A percentile compares a stretch with the other conserved stretches of the same genome.
These are phyloP conservation scores for Fusarium luffae DNA, from an alignment of 2,329 filamentous ascomycete genomes.

Conservation along the genomic window DNA sequence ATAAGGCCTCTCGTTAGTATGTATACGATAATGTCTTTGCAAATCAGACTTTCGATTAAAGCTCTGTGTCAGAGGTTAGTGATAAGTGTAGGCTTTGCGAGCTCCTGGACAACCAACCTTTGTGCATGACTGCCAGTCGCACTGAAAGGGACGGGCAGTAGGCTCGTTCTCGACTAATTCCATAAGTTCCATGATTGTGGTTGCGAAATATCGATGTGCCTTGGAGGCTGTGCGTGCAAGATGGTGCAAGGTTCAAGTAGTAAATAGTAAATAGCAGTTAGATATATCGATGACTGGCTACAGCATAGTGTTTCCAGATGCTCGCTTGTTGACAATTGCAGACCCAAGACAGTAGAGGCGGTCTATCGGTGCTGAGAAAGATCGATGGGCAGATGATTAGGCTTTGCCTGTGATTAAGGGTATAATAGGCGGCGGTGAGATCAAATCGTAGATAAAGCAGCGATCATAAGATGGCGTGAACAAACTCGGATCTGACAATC, in stretches of 20 bases:
- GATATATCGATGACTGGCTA: conserved; percentile 13
- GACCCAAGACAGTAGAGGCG: not conserved
- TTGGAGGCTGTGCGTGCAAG: not conserved
- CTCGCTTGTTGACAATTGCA: conserved; percentile 4
- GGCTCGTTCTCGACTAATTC: conserved; percentile 74
- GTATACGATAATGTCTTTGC: conserved; percentile 76
- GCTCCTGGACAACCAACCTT: conserved; percentile 60
- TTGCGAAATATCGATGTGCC: conserved; percentile 5
- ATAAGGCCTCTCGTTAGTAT: conserved; percentile 77
- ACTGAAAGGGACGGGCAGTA: conserved; percentile 70
- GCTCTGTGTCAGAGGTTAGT: conserved; percentile 59
- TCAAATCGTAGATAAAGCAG: conserved; percentile 3
- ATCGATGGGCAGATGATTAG: not conserved
- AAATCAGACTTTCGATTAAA: conserved; percentile 79
- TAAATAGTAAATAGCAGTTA: not conserved
- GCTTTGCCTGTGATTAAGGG: conserved; percentile 24
- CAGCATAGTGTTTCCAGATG: conserved; percentile 28
- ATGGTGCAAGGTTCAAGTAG: not conserved
- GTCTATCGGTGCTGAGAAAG: not conserved
- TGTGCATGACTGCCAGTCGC: conserved; percentile 70
- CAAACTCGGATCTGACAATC: conserved; percentile 1
- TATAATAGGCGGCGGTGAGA: conserved; percentile 14
- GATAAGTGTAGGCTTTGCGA: not conserved
- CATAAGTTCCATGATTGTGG: conserved; percentile 66
- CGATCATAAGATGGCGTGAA: conserved; percentile 8